phyloP scores from a whole-genome alignment of 805 yeast species.

The Wickerhamiella sergipiensis region DNA sequence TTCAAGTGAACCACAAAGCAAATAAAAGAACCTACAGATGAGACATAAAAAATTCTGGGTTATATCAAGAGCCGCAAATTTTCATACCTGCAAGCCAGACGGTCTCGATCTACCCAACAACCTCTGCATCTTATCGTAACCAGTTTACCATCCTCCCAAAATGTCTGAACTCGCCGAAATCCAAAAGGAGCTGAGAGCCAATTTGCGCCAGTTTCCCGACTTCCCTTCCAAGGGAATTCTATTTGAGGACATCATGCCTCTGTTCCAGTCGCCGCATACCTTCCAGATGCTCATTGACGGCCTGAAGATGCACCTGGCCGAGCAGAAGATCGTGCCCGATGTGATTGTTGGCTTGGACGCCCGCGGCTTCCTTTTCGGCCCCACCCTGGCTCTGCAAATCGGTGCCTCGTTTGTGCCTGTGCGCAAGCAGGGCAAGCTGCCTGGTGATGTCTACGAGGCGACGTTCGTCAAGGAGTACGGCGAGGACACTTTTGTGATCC shows the following conservation, averaged over 20 bases:
- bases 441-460: conserved; percentile 66
- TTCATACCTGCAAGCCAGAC: not conserved
- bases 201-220: conserved; percentile 63
- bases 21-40: too few species aligned
- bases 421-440: conserved; percentile 90
- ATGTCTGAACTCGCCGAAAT: conserved; percentile 5
- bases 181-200: conserved; percentile 18
- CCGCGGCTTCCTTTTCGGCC: conserved; percentile 94
- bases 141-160: not conserved
- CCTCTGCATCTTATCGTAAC: not conserved
- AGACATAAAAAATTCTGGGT: too few species aligned
- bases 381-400: conserved; percentile 79
- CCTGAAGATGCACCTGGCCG: conserved; percentile 54
- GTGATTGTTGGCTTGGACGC: conserved; percentile 91
- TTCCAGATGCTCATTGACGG: conserved; percentile 75
- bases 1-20: too few species aligned
- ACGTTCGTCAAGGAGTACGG: conserved; percentile 88
- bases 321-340: conserved; percentile 47
- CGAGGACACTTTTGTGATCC: conserved; percentile 75
- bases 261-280: conserved; percentile 67
- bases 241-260: conserved; percentile 93
- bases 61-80: too few species aligned
- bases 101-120: not conserved
- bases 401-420: conserved; percentile 89
- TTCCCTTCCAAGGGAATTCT: conserved; percentile 88